A percentile compares a stretch with the other conserved stretches of the same genome.
phyloP scores from a whole-genome alignment of 768 basidiomycete genomes.

The Clavulina sp. region DNA sequence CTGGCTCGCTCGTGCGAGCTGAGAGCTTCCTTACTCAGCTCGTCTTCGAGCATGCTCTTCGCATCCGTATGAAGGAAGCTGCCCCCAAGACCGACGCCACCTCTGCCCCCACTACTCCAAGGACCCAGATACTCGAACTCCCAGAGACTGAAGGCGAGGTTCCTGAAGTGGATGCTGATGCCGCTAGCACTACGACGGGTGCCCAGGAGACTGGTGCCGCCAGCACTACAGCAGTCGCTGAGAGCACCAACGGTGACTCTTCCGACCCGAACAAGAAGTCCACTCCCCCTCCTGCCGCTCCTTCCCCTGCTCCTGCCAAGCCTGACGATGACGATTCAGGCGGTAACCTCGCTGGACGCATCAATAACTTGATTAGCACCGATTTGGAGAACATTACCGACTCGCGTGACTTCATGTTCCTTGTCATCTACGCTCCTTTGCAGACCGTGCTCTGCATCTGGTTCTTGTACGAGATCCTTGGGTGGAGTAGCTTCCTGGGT shows the following conservation, averaged over 20 bases:
- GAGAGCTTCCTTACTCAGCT: slow-evolving; percentile 41
- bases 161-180: slow-evolving; percentile 6
- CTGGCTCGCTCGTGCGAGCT: slow-evolving; percentile 28
- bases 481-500: slow-evolving; percentile 46
- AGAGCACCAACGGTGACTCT: slow-evolving; percentile 15
- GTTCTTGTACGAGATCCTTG: slow-evolving; percentile 31
- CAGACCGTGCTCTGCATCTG: slow-evolving; percentile 24
- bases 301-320: neutral
- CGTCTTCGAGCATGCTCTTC: slow-evolving; percentile 71
- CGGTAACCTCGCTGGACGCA: slow-evolving; percentile 47
- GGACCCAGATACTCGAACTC: neutral
- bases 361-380: slow-evolving; percentile 59
- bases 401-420: slow-evolving; percentile 22
- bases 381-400: slow-evolving; percentile 31
- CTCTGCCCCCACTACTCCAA: slow-evolving; percentile 2
- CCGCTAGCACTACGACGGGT: neutral
- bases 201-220: slow-evolving; percentile 12
- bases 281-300: neutral
- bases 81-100: slow-evolving; percentile 11
- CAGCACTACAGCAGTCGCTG: slow-evolving; percentile 13
- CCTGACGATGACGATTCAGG: slow-evolving; percentile 8
- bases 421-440: slow-evolving; percentile 24
- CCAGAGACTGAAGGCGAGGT: slow-evolving; percentile 8
- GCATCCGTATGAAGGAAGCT: slow-evolving; percentile 43
- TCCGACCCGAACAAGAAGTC: slow-evolving; percentile 10